phyloP scores from a whole-genome alignment of 768 basidiomycete genomes.

The Guyanaporus albipodus region DNA sequence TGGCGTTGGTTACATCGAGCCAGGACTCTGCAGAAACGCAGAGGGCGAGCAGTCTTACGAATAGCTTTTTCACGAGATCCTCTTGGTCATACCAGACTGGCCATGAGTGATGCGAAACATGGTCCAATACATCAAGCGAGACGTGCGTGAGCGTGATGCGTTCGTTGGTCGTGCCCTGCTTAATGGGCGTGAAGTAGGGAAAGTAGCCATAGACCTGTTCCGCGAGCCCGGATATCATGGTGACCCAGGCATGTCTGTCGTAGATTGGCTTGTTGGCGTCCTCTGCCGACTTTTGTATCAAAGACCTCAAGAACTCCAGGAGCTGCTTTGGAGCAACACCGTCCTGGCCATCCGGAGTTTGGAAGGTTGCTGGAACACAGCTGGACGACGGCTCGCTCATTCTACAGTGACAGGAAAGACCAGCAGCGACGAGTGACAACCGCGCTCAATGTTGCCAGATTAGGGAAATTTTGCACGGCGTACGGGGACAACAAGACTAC shows the following conservation, averaged over 20 bases:
- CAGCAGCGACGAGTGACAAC: not conserved
- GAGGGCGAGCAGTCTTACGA: conserved; percentile 50
- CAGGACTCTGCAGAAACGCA: conserved; percentile 57
- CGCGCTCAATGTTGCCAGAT: conserved; percentile 2
- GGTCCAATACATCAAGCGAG: conserved; percentile 51
- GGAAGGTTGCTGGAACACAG: conserved; percentile 28
- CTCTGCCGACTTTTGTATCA: conserved; percentile 34
- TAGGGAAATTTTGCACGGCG: too few species aligned
- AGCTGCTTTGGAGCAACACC: conserved; percentile 36
- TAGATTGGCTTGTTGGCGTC: conserved; percentile 30
- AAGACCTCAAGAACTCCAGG: conserved; percentile 39
- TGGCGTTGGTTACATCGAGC: conserved; percentile 43
- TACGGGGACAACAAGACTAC: too few species aligned
- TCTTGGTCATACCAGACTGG: conserved; percentile 46
- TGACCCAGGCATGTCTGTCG: conserved; percentile 45
- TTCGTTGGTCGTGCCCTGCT: conserved; percentile 55
- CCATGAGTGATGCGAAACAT: conserved; percentile 47
- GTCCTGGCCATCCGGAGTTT: conserved; percentile 26
- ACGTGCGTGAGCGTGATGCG: conserved; percentile 52
- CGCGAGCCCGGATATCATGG: conserved; percentile 47
- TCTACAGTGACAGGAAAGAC: not conserved
- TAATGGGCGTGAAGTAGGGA: conserved; percentile 46
- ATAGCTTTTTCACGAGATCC: conserved; percentile 45
- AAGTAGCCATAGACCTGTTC: conserved; percentile 53
- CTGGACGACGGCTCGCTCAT: conserved; percentile 29